Evolutionary conservation across 345 rosid genomes (phyloP).

Genomic region (Eucalyptus leucophloia): DNA sequence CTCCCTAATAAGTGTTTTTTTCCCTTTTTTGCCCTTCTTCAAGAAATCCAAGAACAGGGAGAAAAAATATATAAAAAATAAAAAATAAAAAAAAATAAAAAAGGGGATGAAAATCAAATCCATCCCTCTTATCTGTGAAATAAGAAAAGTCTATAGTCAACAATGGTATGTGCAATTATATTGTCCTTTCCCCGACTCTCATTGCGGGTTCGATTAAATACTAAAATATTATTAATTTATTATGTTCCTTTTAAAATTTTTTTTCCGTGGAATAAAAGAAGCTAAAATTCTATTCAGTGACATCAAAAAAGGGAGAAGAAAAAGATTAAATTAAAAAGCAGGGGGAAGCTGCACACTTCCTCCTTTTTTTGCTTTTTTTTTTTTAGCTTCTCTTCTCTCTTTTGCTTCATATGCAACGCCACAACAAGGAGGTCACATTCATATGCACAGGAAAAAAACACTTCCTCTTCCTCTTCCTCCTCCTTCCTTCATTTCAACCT

Average conservation of each 20-base stretch:
- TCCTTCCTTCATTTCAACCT: constrained; percentile 16
- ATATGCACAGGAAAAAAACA: not conserved
- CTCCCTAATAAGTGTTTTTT: not conserved
- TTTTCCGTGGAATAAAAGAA: not conserved
- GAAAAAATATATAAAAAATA: no score
- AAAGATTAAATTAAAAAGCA: not conserved
- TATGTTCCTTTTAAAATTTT: not conserved
- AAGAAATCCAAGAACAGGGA: not conserved
- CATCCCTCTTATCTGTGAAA: not conserved
- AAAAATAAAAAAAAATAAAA: no score
- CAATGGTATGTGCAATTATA: not conserved
- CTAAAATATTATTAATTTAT: not conserved
- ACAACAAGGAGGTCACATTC: not conserved
- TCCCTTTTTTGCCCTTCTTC: not conserved
- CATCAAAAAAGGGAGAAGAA: not conserved
- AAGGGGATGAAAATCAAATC: not conserved
- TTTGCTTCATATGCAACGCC: not conserved
- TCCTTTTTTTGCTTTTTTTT: not conserved
- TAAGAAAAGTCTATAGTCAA: not conserved
- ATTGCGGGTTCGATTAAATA: not conserved
- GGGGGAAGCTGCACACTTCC: not conserved
- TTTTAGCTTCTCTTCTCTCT: not conserved
- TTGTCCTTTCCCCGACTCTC: not conserved
- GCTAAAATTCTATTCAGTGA: not conserved
- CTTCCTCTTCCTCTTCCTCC: not conserved